Percentiles rank a stretch among this genome's conserved stretches.
Conservation (phyloP, 495 filamentous ascomycete genomes). For the Rhizodiscina lignyota region DNA sequence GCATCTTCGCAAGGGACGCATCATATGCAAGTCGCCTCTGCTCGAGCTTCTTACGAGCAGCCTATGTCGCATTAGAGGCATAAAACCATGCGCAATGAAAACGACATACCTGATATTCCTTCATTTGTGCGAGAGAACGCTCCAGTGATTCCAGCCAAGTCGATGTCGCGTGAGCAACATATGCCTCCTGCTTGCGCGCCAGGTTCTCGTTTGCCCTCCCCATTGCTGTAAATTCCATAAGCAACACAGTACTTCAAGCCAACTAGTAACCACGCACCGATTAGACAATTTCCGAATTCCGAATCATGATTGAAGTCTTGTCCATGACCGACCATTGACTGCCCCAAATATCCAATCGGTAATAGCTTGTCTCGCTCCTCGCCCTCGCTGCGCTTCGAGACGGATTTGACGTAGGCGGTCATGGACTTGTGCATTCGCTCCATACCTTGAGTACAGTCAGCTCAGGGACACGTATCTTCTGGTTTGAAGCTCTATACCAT, state of each 20-base stretch:
- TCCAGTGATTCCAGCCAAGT: conserved; percentile 89
- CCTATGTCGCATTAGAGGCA: conserved; percentile 14
- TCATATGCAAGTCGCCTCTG: conserved; percentile 82
- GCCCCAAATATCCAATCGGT: conserved; percentile 66
- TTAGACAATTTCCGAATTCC: conserved; percentile 81
- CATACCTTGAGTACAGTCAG: conserved; percentile 42
- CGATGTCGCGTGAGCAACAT: conserved; percentile 62
- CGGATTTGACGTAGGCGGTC: conserved; percentile 75
- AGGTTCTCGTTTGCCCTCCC: conserved; percentile 66
- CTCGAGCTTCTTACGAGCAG: conserved; percentile 88
- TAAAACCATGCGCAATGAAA: neutral
- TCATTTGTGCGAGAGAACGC: conserved; percentile 83
- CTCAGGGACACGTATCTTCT: neutral
- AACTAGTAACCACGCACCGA: conserved; percentile 33
- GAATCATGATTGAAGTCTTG: conserved; percentile 88
- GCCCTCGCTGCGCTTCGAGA: conserved; percentile 70
- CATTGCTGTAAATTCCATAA: conserved; percentile 9
- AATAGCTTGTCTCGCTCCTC: conserved; percentile 75
- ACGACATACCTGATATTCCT: conserved; percentile 71
- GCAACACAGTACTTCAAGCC: neutral
- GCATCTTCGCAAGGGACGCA: conserved; percentile 76
- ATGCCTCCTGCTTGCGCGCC: conserved; percentile 72
- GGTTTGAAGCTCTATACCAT: conserved; percentile 41
- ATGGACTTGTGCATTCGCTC: conserved; percentile 83
- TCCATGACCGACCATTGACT: conserved; percentile 78